Base-by-base conservation (phyloP, 352 stramenopile genomes). In the Phytophthora sp. region DNA sequence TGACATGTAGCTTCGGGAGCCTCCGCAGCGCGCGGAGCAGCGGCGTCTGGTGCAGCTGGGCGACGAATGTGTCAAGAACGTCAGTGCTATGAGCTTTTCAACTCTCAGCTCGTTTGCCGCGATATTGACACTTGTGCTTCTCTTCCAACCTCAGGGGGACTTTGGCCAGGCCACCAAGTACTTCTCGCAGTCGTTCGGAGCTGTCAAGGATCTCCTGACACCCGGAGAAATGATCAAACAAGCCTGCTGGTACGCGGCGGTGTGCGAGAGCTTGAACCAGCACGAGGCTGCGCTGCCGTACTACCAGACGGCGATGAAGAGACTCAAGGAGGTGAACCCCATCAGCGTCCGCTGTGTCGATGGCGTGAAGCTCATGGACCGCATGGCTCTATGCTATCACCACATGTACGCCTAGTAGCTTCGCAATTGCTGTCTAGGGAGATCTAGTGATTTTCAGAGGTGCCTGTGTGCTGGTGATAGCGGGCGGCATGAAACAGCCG, bases 221-320 rank as follows among this genome's bases (percentile, higher is more conserved):
- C 44, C 45, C 18, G 10, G 1, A 0, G 3, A 6, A 31, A 64
- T 15, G 11, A 34, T 55, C 24, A 12, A 28, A 18, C 1, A 7
- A 12, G 42, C 32, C 15, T 34, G 17, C 23, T 1, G 9, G 24
- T 49, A 48, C 27, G 54, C 43, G 8, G 17, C 0, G 6, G 5
- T 51, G 7, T 56, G 34, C 24, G 54, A 56, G 35, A 9, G 9
- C 3, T 4, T 63, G 26, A 31, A 34, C 26, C 7, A 60, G 28
- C 30, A 60, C n/a, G 52, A 48, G 31, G 39, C 52, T 6, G 52
- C 52, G 15, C 26, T 51, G 18, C 28, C 13, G 7, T 63, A 37
- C 35, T 63, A 63, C 35, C 44, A 44, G 28, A 56, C 44, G 35
- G 54, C 54, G 15, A 35, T 56, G 8, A 56, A 56, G 54, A 55